These are phyloP conservation scores for Aspergillus mulundensis DNA, from an alignment of 495 filamentous ascomycete species.

Conservation along the genomic window DNA sequence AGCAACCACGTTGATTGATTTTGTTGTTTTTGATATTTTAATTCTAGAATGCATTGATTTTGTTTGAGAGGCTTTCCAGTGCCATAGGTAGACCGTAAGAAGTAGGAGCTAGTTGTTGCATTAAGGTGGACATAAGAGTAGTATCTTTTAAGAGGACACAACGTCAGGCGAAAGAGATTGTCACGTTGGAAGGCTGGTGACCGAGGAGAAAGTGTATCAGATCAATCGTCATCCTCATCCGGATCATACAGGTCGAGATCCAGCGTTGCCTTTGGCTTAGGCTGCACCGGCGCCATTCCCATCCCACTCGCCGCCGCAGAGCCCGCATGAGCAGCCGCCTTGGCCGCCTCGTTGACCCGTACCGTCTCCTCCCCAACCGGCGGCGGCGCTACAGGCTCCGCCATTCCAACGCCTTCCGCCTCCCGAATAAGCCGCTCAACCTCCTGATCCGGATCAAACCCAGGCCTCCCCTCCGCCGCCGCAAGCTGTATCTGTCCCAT, in stretches of 20 bases:
- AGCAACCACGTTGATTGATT: not conserved
- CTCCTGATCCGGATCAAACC: slow-evolving; percentile 37
- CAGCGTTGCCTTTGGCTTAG: slow-evolving; percentile 36
- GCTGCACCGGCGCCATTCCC: slow-evolving; percentile 18
- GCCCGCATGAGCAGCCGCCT: slow-evolving; percentile 34
- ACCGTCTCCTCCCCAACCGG: slow-evolving; percentile 19
- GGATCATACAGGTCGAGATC: slow-evolving; percentile 47
- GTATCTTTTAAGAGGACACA: too few relatives aligned
- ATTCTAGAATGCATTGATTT: not conserved
- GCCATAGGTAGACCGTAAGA: too few relatives aligned
- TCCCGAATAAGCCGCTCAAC: slow-evolving; percentile 41
- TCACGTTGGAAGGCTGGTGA: too few relatives aligned
- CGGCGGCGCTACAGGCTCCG: slow-evolving; percentile 22
- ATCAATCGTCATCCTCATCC: slow-evolving; percentile 41
- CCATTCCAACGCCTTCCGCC: slow-evolving; percentile 36
- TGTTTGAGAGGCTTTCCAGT: too few relatives aligned
- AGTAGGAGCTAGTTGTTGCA: too few relatives aligned
- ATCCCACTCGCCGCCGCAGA: slow-evolving; percentile 21
- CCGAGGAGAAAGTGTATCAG: too few relatives aligned
- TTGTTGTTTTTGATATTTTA: not conserved
- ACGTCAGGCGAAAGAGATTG: too few relatives aligned
- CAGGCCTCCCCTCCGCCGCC: slow-evolving; percentile 26
- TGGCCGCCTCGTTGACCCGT: slow-evolving; percentile 34
- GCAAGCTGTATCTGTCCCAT: slow-evolving; percentile 45
- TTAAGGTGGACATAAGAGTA: too few relatives aligned